A percentile compares a stretch with the other conserved stretches of the same genome.
These are phyloP conservation scores for Quercus cerris DNA, from an alignment of 306 rosid species.

Conservation along the genomic window DNA sequence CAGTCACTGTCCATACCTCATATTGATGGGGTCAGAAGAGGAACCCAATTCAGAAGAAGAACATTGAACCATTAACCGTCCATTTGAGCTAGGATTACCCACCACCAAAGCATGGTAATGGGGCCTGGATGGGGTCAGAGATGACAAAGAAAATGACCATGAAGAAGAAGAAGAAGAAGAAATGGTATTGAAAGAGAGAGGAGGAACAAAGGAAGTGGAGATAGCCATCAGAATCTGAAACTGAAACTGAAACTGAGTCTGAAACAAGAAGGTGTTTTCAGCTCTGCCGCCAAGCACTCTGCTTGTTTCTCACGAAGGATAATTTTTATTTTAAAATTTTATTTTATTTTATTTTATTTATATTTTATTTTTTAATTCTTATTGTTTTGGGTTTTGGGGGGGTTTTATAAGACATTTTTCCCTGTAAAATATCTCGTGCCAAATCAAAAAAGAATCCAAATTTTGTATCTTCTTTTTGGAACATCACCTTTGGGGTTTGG, in stretches of 20 bases:
- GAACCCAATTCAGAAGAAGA: slow-evolving; percentile 37
- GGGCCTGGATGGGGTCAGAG: slow-evolving; percentile 19
- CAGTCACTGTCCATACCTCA: slow-evolving; percentile 22
- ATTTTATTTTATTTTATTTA: no score
- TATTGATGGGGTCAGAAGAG: slow-evolving; percentile 22
- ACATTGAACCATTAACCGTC: slow-evolving; percentile 18
- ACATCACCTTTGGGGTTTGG: no score
- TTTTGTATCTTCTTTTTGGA: no score
- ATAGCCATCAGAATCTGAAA: slow-evolving; percentile 29
- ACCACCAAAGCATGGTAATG: slow-evolving; percentile 2
- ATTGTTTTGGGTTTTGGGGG: not conserved
- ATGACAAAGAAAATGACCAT: slow-evolving; percentile 14
- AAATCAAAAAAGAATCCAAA: not conserved
- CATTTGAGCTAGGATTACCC: slow-evolving; percentile 6
- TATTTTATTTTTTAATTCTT: not conserved
- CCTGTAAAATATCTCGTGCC: not conserved
- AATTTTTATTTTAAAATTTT: not conserved
- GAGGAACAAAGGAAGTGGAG: slow-evolving; percentile 21
- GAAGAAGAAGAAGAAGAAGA: slow-evolving; percentile 18
- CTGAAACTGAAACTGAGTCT: not conserved
- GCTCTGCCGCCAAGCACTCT: not conserved
- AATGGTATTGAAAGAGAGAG: slow-evolving; percentile 22
- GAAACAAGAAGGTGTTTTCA: not conserved
- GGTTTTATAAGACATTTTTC: not conserved
- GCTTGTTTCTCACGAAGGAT: no score